Evolutionary conservation across 768 basidiomycete species (phyloP), one percentile per base, ranked within the genome.

Genomic region (Suillus sp.): DNA sequence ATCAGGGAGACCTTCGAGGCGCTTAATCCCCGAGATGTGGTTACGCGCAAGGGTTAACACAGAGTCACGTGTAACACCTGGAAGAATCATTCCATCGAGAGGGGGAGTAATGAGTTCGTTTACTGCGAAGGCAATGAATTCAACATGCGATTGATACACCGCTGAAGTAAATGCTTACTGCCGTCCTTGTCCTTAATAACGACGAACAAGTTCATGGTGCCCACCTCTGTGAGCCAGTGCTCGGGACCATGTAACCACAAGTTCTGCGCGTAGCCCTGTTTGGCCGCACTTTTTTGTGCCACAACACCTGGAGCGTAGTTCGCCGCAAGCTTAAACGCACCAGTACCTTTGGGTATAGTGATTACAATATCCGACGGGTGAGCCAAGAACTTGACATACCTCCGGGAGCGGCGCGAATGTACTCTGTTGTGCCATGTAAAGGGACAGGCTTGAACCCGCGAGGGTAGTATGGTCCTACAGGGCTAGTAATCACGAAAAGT

Each of bases 151-250:
- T 30, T 3, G 5, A 67, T 18, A 56, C 22, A 32, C 37, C 25
- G 16, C 32, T 63, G 47, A 13, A 59, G 4, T 30, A 60, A 35
- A 13, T 56, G 65, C 81, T 63, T 59, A 87, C 89, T 78, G 55
- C 91, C 91, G 69, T 91, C 85, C 22, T 84, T 82, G 25, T 81
- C 83, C 72, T 84, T 86, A 76, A 95, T 87, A 4, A 89, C 92
- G 50, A 90, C 86, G 65, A 96, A 96, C 73, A 95, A 77, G 76
- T 96, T 96, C 95, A 96, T 96, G 1, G 93, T 94, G 47, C 95
- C 95, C 47, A 94, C 93, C 72, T 84, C 84, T 4, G 83, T 86
- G 56, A 84, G 69, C 65, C 79, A 71, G 65, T 83, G 79, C 58
- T 83, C 80, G 2, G 79, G 79, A 0, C 94, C 95, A 64, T 92